These are phyloP conservation scores for Fusarium sp. DNA, from an alignment of 2,329 filamentous ascomycete species.

Conservation along the genomic window DNA sequence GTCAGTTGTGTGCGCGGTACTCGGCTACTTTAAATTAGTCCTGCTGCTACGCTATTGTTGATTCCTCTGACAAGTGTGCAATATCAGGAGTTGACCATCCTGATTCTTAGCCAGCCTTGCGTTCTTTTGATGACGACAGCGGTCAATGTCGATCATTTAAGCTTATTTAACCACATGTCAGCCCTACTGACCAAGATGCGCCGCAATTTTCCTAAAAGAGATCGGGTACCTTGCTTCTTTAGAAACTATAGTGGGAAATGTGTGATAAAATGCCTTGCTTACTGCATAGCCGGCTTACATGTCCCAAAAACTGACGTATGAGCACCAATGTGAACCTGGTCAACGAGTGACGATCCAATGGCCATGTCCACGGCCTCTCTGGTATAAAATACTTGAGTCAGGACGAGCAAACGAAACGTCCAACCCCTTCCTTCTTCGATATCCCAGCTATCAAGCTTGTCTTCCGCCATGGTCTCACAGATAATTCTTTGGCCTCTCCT, in stretches of 20 bases:
- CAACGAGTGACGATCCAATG: background rate
- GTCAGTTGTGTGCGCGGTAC: no score
- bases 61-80: no score
- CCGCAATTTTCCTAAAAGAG: slow-evolving; percentile 1
- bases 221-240: background rate
- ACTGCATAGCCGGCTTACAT: background rate
- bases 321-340: background rate
- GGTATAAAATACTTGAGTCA: background rate
- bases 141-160: background rate
- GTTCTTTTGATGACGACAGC: no score
- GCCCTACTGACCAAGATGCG: background rate
- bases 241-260: background rate
- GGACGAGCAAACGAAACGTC: accelerated
- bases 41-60: no score
- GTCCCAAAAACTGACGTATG: slow-evolving; percentile 2
- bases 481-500: background rate
- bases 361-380: background rate
- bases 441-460: background rate
- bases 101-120: no score
- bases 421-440: no score
- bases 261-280: slow-evolving; percentile 1
- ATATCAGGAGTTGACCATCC: no score
- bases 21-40: no score
- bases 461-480: background rate
- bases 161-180: background rate